Percentiles rank a stretch among this genome's conserved stretches.
phyloP scores from a whole-genome alignment of 2,329 filamentous ascomycete genomes.

The Fusarium pseudocircinatum region DNA sequence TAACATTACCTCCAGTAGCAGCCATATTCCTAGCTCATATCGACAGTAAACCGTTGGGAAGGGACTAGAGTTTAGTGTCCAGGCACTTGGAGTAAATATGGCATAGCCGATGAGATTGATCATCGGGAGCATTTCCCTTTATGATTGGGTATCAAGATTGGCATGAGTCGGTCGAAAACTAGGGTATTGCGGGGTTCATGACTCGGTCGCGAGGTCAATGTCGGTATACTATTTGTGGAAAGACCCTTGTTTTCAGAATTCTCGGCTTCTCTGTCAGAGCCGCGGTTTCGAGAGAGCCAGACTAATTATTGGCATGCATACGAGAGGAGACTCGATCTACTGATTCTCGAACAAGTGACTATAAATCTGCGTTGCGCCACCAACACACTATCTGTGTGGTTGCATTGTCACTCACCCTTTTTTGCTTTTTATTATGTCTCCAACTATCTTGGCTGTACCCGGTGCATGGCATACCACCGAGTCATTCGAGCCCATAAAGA shows the following conservation, averaged over 20 bases:
- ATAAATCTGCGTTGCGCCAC: background rate
- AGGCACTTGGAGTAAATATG: background rate
- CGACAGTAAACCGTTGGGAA: fast-evolving
- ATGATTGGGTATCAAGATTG: background rate
- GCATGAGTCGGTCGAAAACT: background rate
- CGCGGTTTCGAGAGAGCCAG: too few relatives aligned
- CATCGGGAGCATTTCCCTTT: background rate
- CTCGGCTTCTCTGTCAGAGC: background rate
- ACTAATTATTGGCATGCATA: too few relatives aligned
- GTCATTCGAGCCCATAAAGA: background rate
- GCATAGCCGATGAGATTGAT: background rate
- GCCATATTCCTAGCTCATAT: background rate
- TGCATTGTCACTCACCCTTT: background rate
- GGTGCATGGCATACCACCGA: slow-evolving; percentile 34
- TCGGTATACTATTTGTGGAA: background rate
- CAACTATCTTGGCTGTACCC: slow-evolving; percentile 25
- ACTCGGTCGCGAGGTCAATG: background rate
- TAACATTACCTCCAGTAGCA: background rate
- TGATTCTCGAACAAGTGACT: background rate
- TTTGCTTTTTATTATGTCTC: background rate
- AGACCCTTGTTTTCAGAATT: background rate
- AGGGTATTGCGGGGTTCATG: background rate
- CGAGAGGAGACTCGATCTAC: background rate
- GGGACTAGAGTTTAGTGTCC: fast-evolving
- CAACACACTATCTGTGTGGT: background rate